A percentile compares a stretch with the other conserved stretches of the same genome.
Evolutionary conservation across 2,329 filamentous ascomycete genomes (phyloP).

Genomic region (Escovopsis sp.): DNA sequence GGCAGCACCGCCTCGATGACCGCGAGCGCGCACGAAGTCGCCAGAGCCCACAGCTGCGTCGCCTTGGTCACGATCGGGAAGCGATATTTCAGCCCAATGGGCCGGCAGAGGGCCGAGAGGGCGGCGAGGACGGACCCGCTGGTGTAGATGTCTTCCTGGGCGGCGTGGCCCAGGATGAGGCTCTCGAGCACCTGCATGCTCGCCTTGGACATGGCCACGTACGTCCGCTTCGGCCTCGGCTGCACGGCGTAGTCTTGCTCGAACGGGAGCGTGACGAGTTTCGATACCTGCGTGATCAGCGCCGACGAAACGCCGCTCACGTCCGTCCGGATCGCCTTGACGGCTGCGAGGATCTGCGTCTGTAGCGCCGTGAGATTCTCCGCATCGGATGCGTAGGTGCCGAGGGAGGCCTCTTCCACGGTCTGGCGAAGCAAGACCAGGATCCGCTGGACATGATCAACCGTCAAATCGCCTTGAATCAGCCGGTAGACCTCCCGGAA

Average conservation of each 20-base stretch:
- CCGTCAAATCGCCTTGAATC: slow-evolving; percentile 47
- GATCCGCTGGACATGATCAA: slow-evolving; percentile 50
- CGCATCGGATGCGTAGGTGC: slow-evolving; percentile 55
- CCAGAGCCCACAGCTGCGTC: slow-evolving; percentile 62
- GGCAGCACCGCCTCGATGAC: slow-evolving; percentile 54
- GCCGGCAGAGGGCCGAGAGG: slow-evolving; percentile 50
- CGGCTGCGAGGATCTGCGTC: slow-evolving; percentile 48
- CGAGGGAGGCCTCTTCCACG: slow-evolving; percentile 53
- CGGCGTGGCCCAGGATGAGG: slow-evolving; percentile 43
- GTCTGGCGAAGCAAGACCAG: slow-evolving; percentile 56
- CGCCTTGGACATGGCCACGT: slow-evolving; percentile 75
- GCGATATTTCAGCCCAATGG: slow-evolving; percentile 67
- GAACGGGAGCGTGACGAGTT: slow-evolving; percentile 59
- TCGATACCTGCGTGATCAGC: slow-evolving; percentile 54
- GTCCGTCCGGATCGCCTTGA: slow-evolving; percentile 54
- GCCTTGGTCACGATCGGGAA: slow-evolving; percentile 60
- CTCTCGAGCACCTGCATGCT: slow-evolving; percentile 57
- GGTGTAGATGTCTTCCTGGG: slow-evolving; percentile 52
- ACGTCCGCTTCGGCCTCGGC: slow-evolving; percentile 49
- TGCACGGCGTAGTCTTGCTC: slow-evolving; percentile 21
- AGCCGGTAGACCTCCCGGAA: slow-evolving; percentile 68
- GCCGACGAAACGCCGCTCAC: slow-evolving; percentile 48
- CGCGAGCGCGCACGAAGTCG: slow-evolving; percentile 54
- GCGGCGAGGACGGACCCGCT: slow-evolving; percentile 51
- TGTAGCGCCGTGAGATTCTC: slow-evolving; percentile 64